Evolutionary conservation across 805 yeast species (phyloP), one percentile per base, ranked within the genome.

Genomic region (Candida qinlingensis): DNA sequence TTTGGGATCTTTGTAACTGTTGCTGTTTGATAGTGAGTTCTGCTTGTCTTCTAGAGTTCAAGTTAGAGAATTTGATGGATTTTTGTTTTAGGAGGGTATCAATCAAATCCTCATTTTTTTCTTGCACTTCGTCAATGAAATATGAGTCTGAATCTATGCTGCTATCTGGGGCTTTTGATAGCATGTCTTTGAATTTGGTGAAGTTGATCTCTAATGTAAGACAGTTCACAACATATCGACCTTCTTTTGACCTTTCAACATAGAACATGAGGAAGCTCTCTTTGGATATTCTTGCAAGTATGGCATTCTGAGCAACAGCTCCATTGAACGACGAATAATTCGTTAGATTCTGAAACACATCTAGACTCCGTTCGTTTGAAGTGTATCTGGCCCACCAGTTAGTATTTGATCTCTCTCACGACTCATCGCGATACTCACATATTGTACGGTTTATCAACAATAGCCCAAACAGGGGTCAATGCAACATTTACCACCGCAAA

Each of bases 381-480:
- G 63, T 53, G 35, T 58, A 56, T 2, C 63, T 59, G 35, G 13
- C 8, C 3, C n/a, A 12, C 4, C 9, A 10, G 45, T 10, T 37
- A 19, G 26, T 19, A 19, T 19, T 19, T 19, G 19, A 19, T 19
- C 19, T 19, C 19, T 19, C 19, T 19, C 19, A 19, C 19, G 19
- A 19, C 19, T 19, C 19, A 19, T 35, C 6, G 39, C 7, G 3
- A 31, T 26, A 58, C 61, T 52, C 33, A 59, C 62, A 61, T 58
- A 29, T 52, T 50, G 37, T 61, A 60, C 7, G 64, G 61, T 41
- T 60, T 59, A 31, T 60, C 64, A 5, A 60, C 49, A 3, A 61
- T 57, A 19, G 61, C 40, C 65, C 65, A 61, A 0, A 60, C 28
- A 1, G 65, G 65, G 5, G 62, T 56, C 29, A 33, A 53, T 1